Base-by-base conservation (phyloP, 768 basidiomycete genomes). In the Lactarius psammicola region DNA sequence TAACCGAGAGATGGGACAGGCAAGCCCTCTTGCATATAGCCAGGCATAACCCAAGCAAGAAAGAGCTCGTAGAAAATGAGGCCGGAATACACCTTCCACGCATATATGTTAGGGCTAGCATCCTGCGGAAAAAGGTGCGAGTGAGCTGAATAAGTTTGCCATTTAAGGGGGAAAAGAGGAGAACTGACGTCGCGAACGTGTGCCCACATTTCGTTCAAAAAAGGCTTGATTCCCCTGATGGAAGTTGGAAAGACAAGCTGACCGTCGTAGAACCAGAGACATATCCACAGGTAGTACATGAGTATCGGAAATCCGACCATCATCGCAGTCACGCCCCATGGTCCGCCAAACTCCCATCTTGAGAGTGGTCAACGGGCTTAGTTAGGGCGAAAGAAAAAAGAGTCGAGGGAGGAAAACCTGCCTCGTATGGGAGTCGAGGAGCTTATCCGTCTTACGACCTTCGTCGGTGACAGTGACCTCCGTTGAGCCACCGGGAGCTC, bases 271-370 rank as follows among this genome's bases (percentile, higher is more conserved):
- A 95, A 96, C 87, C 90, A 93, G 40, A 98, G 84, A 74, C 97
- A 99, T 65, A 93, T 93, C 94, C 94, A 98, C 68, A 98, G 85
- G 79, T 98, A 99, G 77, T 97, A 99, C 95, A 99, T 98, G 67
- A 98, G 82, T 30, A 89, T 76, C 0, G 97, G 97, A 74, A 99
- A 99, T 56, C 90, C 88, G 23, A 87, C 81, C 90, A 99, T 98
- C 79, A 99, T 98, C 15, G 89, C 90, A 13, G 86, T 76, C 31
- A 95, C 94, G 54, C 96, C 97, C 78, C 83, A 82, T 49, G 96
- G 95, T 3, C 96, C 96, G 69, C 97, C 96, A 73, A 99, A 99
- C 76, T 99, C 95, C 79, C 92, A 96, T 42, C 94, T 95, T 63
- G 49, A 68, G 9, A 70, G 63, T 26, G 59, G 40, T 42, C 40